Base-by-base conservation (phyloP, 2,329 filamentous ascomycete genomes). In the Byssothecium circinans region DNA sequence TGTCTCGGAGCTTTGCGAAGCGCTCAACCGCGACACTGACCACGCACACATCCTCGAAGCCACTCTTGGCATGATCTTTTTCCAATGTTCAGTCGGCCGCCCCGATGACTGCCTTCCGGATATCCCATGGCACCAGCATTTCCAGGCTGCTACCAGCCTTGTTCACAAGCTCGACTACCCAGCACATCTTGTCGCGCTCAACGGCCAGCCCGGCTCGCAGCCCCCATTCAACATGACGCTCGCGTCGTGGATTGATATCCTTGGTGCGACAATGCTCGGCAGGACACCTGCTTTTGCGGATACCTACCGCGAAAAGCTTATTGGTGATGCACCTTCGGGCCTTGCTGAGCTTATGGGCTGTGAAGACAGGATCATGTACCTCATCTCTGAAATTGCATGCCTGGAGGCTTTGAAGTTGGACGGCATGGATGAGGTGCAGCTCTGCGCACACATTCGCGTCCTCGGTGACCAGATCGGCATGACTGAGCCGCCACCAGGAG, bases 101-200 rank as follows among this genome's bases (percentile, higher is more conserved):
- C 85, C 87, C 29, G 87, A 94, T 61, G 90, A 96, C 67, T 82
- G 82, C 38, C 83, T 96, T 19, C 87, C 89, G 14, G 91, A 97
- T 68, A 95, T 97, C 60, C 86, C 91, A 18, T 99, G 94, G 94
- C 89, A 92, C 75, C 89, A 95, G 69, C 94, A 99, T 76, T 96
- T 97, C 76, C 88, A 95, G 70, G 91, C 91, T 3, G 92, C 87
- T 17, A 87, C 88, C 58, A 91, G 85, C 60, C 80, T 97, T 43
- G 88, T 96, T 19, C 83, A 88, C 68, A 91, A 89, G 73, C 85
- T 97, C 27, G 85, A 91, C 49, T 83, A 97, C 32, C 86, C 88
- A 8, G 79, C 80, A 32, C 71, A 85, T 39, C 83, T 92, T 45
- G 78, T 83, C 35, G 78, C 84, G 14, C 47, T 71, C 52, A 78